Percentiles rank a stretch among this genome's conserved stretches.
Conservation (phyloP, 371 early-diverging fungal genomes). For the Funneliformis caledonium region DNA sequence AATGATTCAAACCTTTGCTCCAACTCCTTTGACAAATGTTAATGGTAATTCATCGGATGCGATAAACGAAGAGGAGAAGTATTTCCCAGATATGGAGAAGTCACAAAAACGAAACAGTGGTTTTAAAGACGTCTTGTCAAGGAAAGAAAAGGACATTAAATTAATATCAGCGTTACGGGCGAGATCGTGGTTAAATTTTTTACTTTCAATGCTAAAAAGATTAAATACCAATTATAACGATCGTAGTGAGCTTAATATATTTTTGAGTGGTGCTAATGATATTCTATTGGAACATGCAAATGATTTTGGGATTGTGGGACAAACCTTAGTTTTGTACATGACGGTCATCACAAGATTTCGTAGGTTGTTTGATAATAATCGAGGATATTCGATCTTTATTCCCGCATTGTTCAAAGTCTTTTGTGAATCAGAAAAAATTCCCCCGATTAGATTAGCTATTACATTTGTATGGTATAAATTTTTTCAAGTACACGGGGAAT, state of each 20-base stretch:
- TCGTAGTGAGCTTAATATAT: constrained; percentile 57
- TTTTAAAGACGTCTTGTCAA: background rate
- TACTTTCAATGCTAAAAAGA: constrained; percentile 58
- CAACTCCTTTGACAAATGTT: background rate
- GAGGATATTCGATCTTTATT: constrained; percentile 63
- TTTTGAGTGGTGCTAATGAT: constrained; percentile 62
- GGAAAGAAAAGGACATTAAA: background rate
- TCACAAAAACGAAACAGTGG: constrained; percentile 33
- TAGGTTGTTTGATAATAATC: constrained; percentile 62
- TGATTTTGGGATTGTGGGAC: constrained; percentile 64
- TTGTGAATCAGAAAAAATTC: constrained; percentile 56
- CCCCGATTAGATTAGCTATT: constrained; percentile 58
- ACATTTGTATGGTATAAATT: constrained; percentile 66
- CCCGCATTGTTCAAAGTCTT: constrained; percentile 67
- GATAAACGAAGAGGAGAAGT: constrained; percentile 30
- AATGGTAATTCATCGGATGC: constrained; percentile 19
- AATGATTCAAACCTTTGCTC: constrained; percentile 41
- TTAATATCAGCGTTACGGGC: constrained; percentile 58
- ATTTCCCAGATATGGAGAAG: constrained; percentile 15
- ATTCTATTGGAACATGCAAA: constrained; percentile 59
- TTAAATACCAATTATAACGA: constrained; percentile 63
- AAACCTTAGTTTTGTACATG: constrained; percentile 60
- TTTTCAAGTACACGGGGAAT: constrained; percentile 66
- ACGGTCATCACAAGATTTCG: constrained; percentile 61
- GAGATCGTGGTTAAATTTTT: constrained; percentile 64